Percentiles rank a stretch among this genome's conserved stretches.
These are phyloP conservation scores for Aschersonia sp. DNA, from an alignment of 2,329 filamentous ascomycete species.

Conservation along the genomic window DNA sequence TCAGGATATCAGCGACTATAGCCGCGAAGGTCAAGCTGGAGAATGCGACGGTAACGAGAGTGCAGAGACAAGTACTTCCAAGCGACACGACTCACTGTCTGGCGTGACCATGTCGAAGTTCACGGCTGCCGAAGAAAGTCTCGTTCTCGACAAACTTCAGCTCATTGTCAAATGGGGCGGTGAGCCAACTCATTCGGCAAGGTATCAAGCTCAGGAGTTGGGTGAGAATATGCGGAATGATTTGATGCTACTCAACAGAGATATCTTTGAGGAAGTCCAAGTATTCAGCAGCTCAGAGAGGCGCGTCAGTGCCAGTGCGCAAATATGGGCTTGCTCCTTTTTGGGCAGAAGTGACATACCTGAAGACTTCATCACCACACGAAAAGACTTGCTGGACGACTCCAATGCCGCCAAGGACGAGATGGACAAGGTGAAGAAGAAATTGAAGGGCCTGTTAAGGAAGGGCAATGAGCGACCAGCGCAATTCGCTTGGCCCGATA, in stretches of 20 bases:
- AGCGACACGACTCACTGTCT: constrained; percentile 70
- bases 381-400: constrained; percentile 91
- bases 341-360: constrained; percentile 74
- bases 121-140: constrained; percentile 80
- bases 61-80: constrained; percentile 22
- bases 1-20: constrained; percentile 13
- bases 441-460: constrained; percentile 80
- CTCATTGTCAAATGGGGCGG: constrained; percentile 98
- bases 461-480: constrained; percentile 88
- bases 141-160: constrained; percentile 90
- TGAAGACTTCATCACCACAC: constrained; percentile 73
- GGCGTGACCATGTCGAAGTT: constrained; percentile 88
- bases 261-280: constrained; percentile 81
- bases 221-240: constrained; percentile 95
- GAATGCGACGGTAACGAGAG: constrained; percentile 7
- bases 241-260: constrained; percentile 78
- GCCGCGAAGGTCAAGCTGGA: constrained; percentile 6
- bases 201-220: constrained; percentile 90
- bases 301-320: constrained; percentile 85
- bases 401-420: constrained; percentile 98
- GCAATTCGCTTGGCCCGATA: constrained; percentile 95
- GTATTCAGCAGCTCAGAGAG: constrained; percentile 94
- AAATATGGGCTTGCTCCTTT: constrained; percentile 89
- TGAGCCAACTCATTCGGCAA: constrained; percentile 90
- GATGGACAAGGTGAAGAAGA: constrained; percentile 99